Evolutionary conservation across 192 early-diverging fungal genomes (phyloP).

Genomic region (Spizellomyces punctatus): DNA sequence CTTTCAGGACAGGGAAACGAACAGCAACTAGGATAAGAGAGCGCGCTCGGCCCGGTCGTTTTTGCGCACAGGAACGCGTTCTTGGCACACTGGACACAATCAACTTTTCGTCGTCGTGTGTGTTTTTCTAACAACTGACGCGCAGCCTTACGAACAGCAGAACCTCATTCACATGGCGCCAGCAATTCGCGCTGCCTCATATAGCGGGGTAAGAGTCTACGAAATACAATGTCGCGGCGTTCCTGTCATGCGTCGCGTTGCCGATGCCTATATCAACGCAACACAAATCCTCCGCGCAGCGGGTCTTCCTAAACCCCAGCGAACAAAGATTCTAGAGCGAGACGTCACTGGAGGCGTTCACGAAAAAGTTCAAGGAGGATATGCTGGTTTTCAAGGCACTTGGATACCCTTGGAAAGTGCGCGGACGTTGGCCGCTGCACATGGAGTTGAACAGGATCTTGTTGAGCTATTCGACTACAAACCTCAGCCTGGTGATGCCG

Average conservation of each 20-base stretch:
- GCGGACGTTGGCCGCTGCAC: slow-evolving; percentile 23
- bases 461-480: slow-evolving; percentile 27
- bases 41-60: no score
- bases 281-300: slow-evolving; percentile 97
- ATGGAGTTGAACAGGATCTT: slow-evolving; percentile 31
- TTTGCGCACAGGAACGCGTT: no score
- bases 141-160: no score
- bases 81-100: no score
- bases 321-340: slow-evolving; percentile 91
- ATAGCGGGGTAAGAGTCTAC: slow-evolving; percentile 62
- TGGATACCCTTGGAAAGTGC: slow-evolving; percentile 45
- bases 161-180: background rate
- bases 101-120: no score
- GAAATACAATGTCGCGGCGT: slow-evolving; percentile 73
- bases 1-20: no score
- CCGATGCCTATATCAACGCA: slow-evolving; percentile 93
- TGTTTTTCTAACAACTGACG: no score
- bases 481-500: slow-evolving; percentile 27
- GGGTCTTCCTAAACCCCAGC: slow-evolving; percentile 89
- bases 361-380: slow-evolving; percentile 96
- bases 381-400: slow-evolving; percentile 56
- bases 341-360: slow-evolving; percentile 88
- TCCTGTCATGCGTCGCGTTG: slow-evolving; percentile 76
- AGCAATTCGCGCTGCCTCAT: slow-evolving; percentile 39
- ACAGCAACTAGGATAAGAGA: no score